phyloP scores from a whole-genome alignment of 75 land plant genomes.

The Sequoiadendron giganteum region DNA sequence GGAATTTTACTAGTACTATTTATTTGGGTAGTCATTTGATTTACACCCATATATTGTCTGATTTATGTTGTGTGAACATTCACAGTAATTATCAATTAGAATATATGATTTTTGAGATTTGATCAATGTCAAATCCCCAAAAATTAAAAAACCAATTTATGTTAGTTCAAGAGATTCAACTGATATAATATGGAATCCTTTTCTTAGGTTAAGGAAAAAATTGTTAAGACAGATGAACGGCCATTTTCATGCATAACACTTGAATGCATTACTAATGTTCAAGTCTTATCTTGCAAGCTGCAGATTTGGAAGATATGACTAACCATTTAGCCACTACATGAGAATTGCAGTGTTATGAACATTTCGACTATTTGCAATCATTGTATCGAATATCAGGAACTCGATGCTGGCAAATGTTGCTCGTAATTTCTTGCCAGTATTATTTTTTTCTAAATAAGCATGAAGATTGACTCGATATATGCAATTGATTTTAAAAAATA shows the following conservation, averaged over 20 bases:
- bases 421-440: not conserved
- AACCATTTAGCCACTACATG: not conserved
- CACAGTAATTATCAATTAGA: no score
- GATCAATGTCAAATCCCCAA: no score
- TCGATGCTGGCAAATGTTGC: not conserved
- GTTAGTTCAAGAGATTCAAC: not conserved
- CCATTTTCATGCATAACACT: not conserved
- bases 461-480: not conserved
- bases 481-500: not conserved
- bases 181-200: not conserved
- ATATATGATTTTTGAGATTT: no score
- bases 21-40: no score
- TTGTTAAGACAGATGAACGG: not conserved
- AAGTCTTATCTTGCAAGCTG: no score
- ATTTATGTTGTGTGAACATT: no score
- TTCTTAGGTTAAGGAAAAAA: not conserved
- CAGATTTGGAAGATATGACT: no score
- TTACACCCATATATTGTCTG: no score
- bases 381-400: not conserved
- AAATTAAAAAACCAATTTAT: no score
- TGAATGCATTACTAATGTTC: not conserved
- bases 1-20: no score
- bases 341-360: not conserved
- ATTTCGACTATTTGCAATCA: not conserved
- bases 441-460: not conserved